A percentile compares a stretch with the other conserved stretches of the same genome.
Conservation (phyloP, 768 basidiomycete species). For the Macrolepiota dolichaula region DNA sequence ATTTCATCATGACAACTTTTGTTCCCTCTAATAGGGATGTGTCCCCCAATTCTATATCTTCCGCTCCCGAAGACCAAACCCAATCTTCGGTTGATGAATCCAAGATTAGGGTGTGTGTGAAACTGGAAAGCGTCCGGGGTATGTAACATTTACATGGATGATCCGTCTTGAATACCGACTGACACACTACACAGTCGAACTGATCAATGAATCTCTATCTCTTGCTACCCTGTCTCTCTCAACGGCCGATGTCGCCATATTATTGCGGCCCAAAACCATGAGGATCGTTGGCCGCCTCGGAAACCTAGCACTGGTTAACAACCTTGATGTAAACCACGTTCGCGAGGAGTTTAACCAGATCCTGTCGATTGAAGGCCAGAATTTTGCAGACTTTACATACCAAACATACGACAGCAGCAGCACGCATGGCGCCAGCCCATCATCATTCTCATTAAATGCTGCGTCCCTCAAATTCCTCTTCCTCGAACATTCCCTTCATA, state of each 20-base stretch:
- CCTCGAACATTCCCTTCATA: constrained; percentile 86
- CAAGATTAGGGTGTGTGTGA: constrained; percentile 79
- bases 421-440: constrained; percentile 25
- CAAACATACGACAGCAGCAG: constrained; percentile 74
- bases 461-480: constrained; percentile 90
- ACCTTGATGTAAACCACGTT: constrained; percentile 48
- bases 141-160: constrained; percentile 19
- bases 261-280: constrained; percentile 71
- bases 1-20: constrained; percentile 98
- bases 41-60: neutral
- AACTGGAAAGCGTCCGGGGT: constrained; percentile 85
- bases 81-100: neutral
- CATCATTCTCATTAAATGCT: constrained; percentile 75
- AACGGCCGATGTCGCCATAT: constrained; percentile 81
- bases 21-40: constrained; percentile 38
- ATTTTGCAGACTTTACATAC: constrained; percentile 92
- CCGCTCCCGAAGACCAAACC: neutral
- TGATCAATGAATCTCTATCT: constrained; percentile 66
- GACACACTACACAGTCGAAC: constrained; percentile 49
- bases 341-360: constrained; percentile 77
- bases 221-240: constrained; percentile 88
- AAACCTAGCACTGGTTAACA: constrained; percentile 77
- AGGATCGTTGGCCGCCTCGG: constrained; percentile 80
- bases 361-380: constrained; percentile 89
- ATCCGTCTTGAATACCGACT: neutral